Conservation (phyloP, 2,329 filamentous ascomycete species). For the Xylariaceae sp. region DNA sequence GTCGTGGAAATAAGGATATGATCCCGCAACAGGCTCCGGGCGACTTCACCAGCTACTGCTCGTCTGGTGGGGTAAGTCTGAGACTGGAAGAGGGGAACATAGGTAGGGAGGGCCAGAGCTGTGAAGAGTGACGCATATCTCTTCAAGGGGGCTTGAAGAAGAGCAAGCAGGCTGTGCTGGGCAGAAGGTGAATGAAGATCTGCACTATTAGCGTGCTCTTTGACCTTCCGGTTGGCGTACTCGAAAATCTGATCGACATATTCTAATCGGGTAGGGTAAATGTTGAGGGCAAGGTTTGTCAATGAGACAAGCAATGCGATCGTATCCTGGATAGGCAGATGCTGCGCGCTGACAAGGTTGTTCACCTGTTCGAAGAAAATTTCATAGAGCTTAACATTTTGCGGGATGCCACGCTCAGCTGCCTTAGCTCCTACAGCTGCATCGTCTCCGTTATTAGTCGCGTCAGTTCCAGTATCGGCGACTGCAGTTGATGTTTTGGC, state of each 20-base stretch:
- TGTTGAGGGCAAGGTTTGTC: slow-evolving; percentile 87
- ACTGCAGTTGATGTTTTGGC: slow-evolving; percentile 36
- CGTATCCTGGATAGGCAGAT: slow-evolving; percentile 88
- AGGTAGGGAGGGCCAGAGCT: slow-evolving; percentile 86
- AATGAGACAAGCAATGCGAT: slow-evolving; percentile 92
- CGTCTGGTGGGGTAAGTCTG: slow-evolving; percentile 90
- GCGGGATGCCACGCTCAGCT: slow-evolving; percentile 53
- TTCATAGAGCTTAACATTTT: slow-evolving; percentile 85
- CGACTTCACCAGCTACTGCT: slow-evolving; percentile 84
- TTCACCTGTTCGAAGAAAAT: slow-evolving; percentile 97
- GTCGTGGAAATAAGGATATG: slow-evolving; percentile 72
- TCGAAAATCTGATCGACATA: slow-evolving; percentile 92
- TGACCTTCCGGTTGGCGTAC: slow-evolving; percentile 80
- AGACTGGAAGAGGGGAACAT: slow-evolving; percentile 80
- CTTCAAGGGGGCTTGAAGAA: slow-evolving; percentile 85
- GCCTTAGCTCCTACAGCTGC: slow-evolving; percentile 27
- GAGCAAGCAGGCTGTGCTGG: slow-evolving; percentile 81
- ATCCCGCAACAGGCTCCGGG: slow-evolving; percentile 74
- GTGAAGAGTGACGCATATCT: slow-evolving; percentile 93
- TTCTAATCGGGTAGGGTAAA: slow-evolving; percentile 87
- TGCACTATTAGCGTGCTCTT: slow-evolving; percentile 87
- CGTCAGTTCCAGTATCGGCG: slow-evolving; percentile 44
- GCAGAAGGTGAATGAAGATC: slow-evolving; percentile 84
- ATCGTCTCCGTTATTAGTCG: slow-evolving; percentile 40
- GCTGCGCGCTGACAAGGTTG: slow-evolving; percentile 84